Base-by-base conservation (phyloP, 2,329 filamentous ascomycete genomes). In the Fusarium sp. region DNA sequence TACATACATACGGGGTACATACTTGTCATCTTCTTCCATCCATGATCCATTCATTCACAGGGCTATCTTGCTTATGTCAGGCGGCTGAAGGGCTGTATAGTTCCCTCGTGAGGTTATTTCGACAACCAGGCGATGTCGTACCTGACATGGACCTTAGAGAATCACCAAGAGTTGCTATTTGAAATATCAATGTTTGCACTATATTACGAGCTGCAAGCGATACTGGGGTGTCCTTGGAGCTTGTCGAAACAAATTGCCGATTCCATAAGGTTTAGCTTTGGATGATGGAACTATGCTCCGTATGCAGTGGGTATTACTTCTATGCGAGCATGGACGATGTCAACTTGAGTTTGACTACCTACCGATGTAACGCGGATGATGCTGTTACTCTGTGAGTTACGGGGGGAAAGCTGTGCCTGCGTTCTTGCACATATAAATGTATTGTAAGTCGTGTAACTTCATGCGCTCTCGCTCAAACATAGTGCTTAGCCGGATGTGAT, bases 171-270 rank as follows among this genome's bases (percentile, higher is more conserved):
- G 28, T 26, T 44, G 16, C 18, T 42, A 35, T 65, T n/a, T 28
- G 57, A 68, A 50, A 47, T 42, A 53, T n/a, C 24, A n/a, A 28
- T 38, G 39, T 47, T 63, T 69, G 24, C 24, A 18, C 45, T 57
- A 56, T 50, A 64, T 69, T 53, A 57, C 35, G 24, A 53, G 28
- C 58, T 44, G 13, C 38, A 30, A 31, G 38, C 33, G 42, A 45
- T 36, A 31, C 50, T 42, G 33, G 36, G 39, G 39, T 26, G 41
- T 39, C 50, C 58, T 69, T 64, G 39, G 31, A 41, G 31, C 22
- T 44, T n/a, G 36, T 53, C 35, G 44, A 66, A 69, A 73, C 71
- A 65, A 69, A 42, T 56, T 70, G 65, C 63, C 54, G 61, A 56
- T 38, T 50, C 36, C n/a, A n/a, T 50, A 61, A 55, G 70, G 56